Base-by-base conservation (phyloP, 345 rosid genomes). In the Hibiscus mutabilis region DNA sequence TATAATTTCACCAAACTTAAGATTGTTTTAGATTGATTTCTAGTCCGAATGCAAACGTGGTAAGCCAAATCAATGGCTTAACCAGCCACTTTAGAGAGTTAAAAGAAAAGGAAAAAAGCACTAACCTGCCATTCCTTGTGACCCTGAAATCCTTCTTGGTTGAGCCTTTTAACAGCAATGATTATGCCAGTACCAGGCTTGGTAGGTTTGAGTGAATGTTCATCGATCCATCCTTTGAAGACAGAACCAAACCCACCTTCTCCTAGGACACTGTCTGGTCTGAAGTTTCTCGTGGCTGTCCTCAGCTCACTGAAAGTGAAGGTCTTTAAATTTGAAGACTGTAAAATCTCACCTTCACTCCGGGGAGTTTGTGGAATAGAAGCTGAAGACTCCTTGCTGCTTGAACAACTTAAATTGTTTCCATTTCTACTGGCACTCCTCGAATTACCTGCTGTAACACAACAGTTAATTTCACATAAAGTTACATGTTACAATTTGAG, bases 91-190 rank as follows among this genome's bases (percentile, higher is more conserved):
- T 25, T 25, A 25, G 27, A 25, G 27, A 25, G 27, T 25, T 25
- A 25, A 25, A 25, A 25, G 27, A 25, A 25, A 25, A 25, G 27
- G 27, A 25, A 25, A 25, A 25, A 25, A 25, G 27, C 27, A 25
- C 88, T 81, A 74, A 94, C 97, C 89, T 90, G 79, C 99, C 99
- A 95, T 81, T 95, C 99, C 75, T 78, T 92, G 83, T 95, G 97
- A 64, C 99, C 99, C 77, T 95, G 99, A 61, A 79, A 82, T n/a
- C 98, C 82, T 46, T 89, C 99, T 72, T 81, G 89, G 85, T 92
- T 95, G 19, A 92, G 92, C 84, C 82, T 89, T 84, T 95, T 95
- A 70, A 86, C 96, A 2, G 99, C 99, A 74, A 95, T 86, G 46
- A 88, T 90, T 33, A 86, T 74, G 80, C 99, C 99, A 18, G 84